Percentiles rank a stretch among this genome's conserved stretches.
Conservation (phyloP, 495 filamentous ascomycete species). For the Letharia columbiana region DNA sequence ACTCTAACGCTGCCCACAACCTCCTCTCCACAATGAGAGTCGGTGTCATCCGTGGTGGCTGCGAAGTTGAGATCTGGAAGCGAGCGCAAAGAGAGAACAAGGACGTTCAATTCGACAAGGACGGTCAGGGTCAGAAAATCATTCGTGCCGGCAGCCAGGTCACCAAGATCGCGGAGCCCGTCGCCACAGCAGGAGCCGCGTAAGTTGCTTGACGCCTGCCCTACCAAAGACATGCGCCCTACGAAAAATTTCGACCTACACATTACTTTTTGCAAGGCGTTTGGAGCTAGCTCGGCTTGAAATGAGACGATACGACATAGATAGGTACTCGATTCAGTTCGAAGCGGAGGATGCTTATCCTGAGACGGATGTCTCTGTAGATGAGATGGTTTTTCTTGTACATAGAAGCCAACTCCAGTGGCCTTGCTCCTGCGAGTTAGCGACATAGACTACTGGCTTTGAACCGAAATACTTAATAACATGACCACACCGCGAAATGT, state of each 20-base stretch:
- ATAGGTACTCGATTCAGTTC: background rate
- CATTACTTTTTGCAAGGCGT: background rate
- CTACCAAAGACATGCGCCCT: constrained; percentile 16
- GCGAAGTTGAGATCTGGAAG: constrained; percentile 99
- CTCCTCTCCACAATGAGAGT: constrained; percentile 92
- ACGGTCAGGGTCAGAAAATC: constrained; percentile 72
- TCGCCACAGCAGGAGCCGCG: constrained; percentile 65
- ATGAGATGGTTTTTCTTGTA: background rate
- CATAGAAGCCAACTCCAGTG: background rate
- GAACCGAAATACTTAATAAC: background rate
- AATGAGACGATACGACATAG: background rate
- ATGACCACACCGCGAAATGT: background rate
- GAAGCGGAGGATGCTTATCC: background rate
- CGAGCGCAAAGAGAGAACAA: constrained; percentile 84
- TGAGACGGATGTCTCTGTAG: background rate
- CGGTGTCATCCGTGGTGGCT: constrained; percentile 90
- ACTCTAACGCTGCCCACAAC: constrained; percentile 98
- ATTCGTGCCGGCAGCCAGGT: constrained; percentile 85
- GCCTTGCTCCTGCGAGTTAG: background rate
- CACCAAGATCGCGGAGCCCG: constrained; percentile 70
- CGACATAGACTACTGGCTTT: constrained; percentile 4
- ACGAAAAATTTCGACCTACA: background rate
- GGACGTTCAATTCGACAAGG: constrained; percentile 69
- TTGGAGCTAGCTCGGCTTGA: constrained; percentile 5
- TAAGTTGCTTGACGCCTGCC: constrained; percentile 27